Evolutionary conservation across 164 flowering plant genomes (phyloP).

Genomic region (Liquidambar formosana): DNA sequence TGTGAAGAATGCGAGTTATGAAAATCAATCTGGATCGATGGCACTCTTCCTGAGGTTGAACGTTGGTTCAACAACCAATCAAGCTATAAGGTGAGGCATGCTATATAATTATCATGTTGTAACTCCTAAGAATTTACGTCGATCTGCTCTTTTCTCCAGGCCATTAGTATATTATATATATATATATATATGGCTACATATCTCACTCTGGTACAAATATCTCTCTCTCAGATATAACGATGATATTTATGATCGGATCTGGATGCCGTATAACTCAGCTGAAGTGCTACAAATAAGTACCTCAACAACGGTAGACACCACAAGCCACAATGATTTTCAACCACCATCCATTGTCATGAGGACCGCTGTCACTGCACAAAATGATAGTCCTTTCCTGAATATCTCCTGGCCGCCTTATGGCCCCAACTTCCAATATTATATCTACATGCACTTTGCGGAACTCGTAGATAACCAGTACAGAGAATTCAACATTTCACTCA

Average conservation of each 20-base stretch:
- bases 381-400: slow-evolving; percentile 7
- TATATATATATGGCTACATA: no score
- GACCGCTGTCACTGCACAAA: slow-evolving; percentile 24
- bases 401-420: slow-evolving; percentile 6
- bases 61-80: neutral
- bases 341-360: slow-evolving; percentile 30
- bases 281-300: neutral
- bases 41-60: neutral
- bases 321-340: neutral
- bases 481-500: slow-evolving; percentile 26
- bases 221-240: neutral
- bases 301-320: neutral
- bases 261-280: no score
- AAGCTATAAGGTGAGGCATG: slow-evolving; percentile 1
- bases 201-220: neutral
- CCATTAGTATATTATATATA: no score
- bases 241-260: slow-evolving; percentile 13
- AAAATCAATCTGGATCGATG: neutral
- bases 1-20: slow-evolving; percentile 2
- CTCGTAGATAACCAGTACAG: slow-evolving; percentile 25
- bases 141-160: no score
- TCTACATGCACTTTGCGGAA: slow-evolving; percentile 43
- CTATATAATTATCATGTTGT: no score
- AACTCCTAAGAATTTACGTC: no score
- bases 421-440: slow-evolving; percentile 11